Evolutionary conservation across 139 green algal species (phyloP), one percentile per base, ranked within the genome.

Genomic region (Pleodorina starrii): DNA sequence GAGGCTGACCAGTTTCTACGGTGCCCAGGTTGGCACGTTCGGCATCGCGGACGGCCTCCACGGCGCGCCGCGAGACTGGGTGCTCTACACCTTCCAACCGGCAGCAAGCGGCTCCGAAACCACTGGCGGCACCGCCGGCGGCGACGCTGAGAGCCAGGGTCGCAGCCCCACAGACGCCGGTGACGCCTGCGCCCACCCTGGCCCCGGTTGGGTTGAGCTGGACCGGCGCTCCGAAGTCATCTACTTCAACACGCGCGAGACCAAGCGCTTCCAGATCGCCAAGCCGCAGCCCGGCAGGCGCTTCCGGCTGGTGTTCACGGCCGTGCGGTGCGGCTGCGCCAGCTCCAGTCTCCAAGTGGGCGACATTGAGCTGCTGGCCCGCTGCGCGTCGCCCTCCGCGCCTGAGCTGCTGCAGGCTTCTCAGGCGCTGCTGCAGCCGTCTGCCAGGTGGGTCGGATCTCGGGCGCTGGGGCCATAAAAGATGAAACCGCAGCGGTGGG

Each of bases 61-160:
- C 44, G 80, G 80, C 2, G 59, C 80, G 36, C 80, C 80, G n/a
- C 80, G 59, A 2, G 80, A 87, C 57, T 87, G 80, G 80, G 40
- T 69, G 54, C 54, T 86, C 11, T 46, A 60, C 29, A 46, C 80
- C 35, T 17, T 68, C 57, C 12, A n/a, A n/a, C n/a, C n/a, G n/a
- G n/a, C n/a, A n/a, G n/a, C n/a, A n/a, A n/a, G n/a, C n/a, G n/a
- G 48, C 48, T 57, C 11, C 48, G 48, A 10, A 57, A 12, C 48
- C 48, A 12, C 48, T 12, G 11, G 48, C 12, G 48, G 48, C 48
- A n/a, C n/a, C 48, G 48, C 48, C 48, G 48, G 11, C 48, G 48
- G 48, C 12, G 48, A 10, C 11, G 48, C 48, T 57, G 48, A 57
- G 48, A 12, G 48, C 57, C 14, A 16, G 14, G 23, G 57, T 16